Percentiles rank a stretch among this genome's conserved stretches.
Conservation (phyloP, 2,329 filamentous ascomycete genomes). For the Harringtonia aguacate region DNA sequence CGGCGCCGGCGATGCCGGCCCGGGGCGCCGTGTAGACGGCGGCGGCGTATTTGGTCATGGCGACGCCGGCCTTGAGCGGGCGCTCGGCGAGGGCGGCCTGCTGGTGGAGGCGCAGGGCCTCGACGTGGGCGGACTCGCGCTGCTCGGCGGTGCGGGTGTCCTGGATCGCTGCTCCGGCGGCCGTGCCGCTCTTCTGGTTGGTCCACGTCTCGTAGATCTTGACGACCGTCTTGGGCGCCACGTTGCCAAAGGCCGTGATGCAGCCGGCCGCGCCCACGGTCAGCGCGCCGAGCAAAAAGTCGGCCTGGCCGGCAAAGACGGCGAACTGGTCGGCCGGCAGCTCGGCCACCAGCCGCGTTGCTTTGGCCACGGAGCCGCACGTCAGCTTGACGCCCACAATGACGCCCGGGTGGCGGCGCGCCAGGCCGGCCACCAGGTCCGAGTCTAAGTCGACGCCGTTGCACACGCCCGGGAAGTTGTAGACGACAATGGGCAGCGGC, state of each 20-base stretch:
- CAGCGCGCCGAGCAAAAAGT: slow-evolving; percentile 54
- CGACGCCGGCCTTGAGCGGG: slow-evolving; percentile 55
- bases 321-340: slow-evolving; percentile 48
- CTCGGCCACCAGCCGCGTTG: slow-evolving; percentile 45
- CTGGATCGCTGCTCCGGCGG: neutral
- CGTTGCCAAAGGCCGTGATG: slow-evolving; percentile 52
- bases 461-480: slow-evolving; percentile 60
- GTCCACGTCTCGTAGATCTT: slow-evolving; percentile 51
- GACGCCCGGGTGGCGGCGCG: slow-evolving; percentile 16
- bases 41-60: slow-evolving; percentile 57
- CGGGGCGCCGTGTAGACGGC: slow-evolving; percentile 43
- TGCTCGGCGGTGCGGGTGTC: slow-evolving; percentile 9
- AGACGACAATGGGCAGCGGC: slow-evolving; percentile 49
- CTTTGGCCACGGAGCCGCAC: slow-evolving; percentile 63
- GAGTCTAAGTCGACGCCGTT: slow-evolving; percentile 60
- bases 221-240: slow-evolving; percentile 46
- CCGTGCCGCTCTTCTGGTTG: neutral
- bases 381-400: slow-evolving; percentile 32
- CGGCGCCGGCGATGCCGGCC: slow-evolving; percentile 50
- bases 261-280: slow-evolving; percentile 47
- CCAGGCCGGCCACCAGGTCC: slow-evolving; percentile 45
- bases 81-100: slow-evolving; percentile 55
- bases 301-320: slow-evolving; percentile 61
- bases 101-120: slow-evolving; percentile 50
- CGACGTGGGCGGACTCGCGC: slow-evolving; percentile 38